Base-by-base conservation (phyloP, 805 yeast species). In the Yarrowia sp. region DNA sequence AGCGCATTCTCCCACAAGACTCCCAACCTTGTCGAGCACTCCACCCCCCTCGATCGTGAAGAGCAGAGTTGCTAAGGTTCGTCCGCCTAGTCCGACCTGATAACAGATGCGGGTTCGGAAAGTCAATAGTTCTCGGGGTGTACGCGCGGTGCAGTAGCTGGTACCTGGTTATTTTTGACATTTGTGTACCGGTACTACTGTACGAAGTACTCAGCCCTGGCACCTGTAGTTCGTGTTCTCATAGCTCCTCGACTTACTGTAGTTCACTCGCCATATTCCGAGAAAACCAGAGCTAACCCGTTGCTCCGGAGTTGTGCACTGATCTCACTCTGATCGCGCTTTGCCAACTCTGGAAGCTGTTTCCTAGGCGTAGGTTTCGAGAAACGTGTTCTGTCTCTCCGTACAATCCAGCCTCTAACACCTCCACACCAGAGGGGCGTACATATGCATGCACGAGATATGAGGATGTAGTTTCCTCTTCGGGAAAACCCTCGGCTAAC, bases 391-490 rank as follows among this genome's bases (percentile, higher is more conserved):
- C n/a, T n/a, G n/a, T n/a, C n/a, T n/a, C n/a, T n/a, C n/a, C n/a
- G n/a, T n/a, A n/a, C n/a, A n/a, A n/a, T n/a, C n/a, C n/a, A n/a
- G n/a, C n/a, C n/a, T n/a, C n/a, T n/a, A n/a, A n/a, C n/a, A n/a
- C n/a, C n/a, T n/a, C n/a, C n/a, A n/a, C n/a, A n/a, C n/a, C n/a
- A 14, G 53, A 31, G 55, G 22, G 55, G 55, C 18, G 19, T 21
- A 46, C 53, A 46, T 46, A 46, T 32, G 55, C 55, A 47, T 47
- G 55, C 55, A 47, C 38, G 22, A 47, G 38, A n/a, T 21, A 47
- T 21, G 29, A 31, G 55, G 55, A 47, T 47, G 38, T 32, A 47
- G 55, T 31, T 47, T 31, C 55, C 55, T 47, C 55, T 47, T 47
- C 21, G 19, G 55, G 55, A 31, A 46, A 21, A 14, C 51, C 53